phyloP scores from a whole-genome alignment of 306 rosid species.

The Carpinus viminea region DNA sequence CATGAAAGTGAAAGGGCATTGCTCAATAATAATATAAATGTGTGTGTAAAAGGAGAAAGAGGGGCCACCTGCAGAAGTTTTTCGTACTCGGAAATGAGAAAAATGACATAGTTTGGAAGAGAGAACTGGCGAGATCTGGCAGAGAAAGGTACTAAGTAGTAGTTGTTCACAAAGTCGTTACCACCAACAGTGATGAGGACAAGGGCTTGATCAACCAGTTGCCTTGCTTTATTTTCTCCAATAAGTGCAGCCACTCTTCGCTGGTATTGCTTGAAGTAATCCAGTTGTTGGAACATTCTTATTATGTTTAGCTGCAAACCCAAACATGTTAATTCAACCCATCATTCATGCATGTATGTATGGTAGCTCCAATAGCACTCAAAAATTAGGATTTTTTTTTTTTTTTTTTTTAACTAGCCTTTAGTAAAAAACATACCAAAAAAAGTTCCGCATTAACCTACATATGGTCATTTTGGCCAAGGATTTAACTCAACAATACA shows the following conservation, averaged over 20 bases:
- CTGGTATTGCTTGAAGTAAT: constrained; percentile 61
- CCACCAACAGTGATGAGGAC: constrained; percentile 77
- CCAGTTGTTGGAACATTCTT: constrained; percentile 57
- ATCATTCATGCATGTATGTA: neutral
- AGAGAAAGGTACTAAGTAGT: constrained; percentile 71
- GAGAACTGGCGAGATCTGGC: constrained; percentile 68
- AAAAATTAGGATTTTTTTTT: too few species aligned
- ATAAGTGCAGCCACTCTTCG: constrained; percentile 47
- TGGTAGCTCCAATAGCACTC: too few species aligned
- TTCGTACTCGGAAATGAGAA: constrained; percentile 56
- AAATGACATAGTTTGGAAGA: constrained; percentile 62
- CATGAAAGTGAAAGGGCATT: too few species aligned
- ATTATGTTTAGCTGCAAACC: constrained; percentile 60
- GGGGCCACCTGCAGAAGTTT: constrained; percentile 51
- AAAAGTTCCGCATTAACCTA: too few species aligned
- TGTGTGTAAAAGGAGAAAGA: neutral
- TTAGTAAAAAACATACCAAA: too few species aligned
- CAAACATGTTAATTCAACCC: neutral
- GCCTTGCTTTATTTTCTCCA: constrained; percentile 39
- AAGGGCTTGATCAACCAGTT: constrained; percentile 49
- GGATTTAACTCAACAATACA: too few species aligned
- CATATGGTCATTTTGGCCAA: too few species aligned
- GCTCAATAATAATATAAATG: too few species aligned
- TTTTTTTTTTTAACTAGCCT: too few species aligned
- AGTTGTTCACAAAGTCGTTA: constrained; percentile 86